A percentile compares a stretch with the other conserved stretches of the same genome.
Conservation (phyloP, 2,329 filamentous ascomycete species). For the Dactylellina parvicollis region DNA sequence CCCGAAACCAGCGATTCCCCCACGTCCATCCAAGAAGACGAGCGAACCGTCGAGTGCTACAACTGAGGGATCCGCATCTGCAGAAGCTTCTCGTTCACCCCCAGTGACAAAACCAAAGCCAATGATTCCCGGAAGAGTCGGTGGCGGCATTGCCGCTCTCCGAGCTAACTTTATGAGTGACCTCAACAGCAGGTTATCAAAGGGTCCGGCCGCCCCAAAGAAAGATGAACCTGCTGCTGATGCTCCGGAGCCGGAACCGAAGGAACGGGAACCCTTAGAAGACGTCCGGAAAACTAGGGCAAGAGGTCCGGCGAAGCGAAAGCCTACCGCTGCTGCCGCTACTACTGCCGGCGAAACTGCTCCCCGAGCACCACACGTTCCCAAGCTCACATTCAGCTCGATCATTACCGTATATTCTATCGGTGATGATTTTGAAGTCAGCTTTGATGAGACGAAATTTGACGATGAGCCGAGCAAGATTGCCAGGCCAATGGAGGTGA, state of each 20-base stretch:
- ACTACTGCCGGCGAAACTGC: constrained; percentile 7
- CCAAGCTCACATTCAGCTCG: constrained; percentile 50
- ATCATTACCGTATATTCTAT: constrained; percentile 54
- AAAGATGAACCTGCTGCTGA: constrained; percentile 65
- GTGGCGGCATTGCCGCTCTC: constrained; percentile 87
- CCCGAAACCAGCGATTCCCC: constrained; percentile 58
- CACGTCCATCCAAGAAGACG: constrained; percentile 60
- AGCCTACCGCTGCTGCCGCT: constrained; percentile 60
- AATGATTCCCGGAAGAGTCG: constrained; percentile 77
- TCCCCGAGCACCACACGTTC: constrained; percentile 9
- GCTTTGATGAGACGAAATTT: constrained; percentile 53
- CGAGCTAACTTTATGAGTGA: constrained; percentile 94
- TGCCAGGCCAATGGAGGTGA: constrained; percentile 36
- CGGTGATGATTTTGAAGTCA: constrained; percentile 51
- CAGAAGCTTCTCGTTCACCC: constrained; percentile 35
- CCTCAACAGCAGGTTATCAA: constrained; percentile 84
- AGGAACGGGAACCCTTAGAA: constrained; percentile 71
- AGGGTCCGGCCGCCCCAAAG: constrained; percentile 78
- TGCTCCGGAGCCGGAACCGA: constrained; percentile 21
- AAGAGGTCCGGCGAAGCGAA: constrained; percentile 82
- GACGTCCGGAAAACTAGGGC: constrained; percentile 93
- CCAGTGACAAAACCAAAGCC: constrained; percentile 75
- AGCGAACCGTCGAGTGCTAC: constrained; percentile 65
- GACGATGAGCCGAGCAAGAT: constrained; percentile 52
- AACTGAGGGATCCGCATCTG: constrained; percentile 59